These are phyloP conservation scores for Xylariaceae sp. DNA, from an alignment of 2,329 filamentous ascomycete species.

Conservation along the genomic window DNA sequence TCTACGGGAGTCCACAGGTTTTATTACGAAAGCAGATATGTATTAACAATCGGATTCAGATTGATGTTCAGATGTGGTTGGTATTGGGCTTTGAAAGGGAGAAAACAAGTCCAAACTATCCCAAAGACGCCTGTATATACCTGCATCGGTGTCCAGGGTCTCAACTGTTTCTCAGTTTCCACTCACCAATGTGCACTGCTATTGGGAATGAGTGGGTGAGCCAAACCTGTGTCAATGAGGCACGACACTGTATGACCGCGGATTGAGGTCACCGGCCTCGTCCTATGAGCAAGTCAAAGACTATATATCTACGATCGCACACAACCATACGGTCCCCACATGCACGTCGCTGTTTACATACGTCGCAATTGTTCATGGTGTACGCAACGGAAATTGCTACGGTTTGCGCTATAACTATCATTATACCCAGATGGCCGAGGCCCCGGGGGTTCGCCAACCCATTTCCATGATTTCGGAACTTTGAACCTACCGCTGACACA, in stretches of 20 bases:
- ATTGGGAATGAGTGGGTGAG: not conserved
- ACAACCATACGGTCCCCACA: not conserved
- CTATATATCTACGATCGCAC: not conserved
- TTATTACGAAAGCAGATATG: not conserved
- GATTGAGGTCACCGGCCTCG: not conserved
- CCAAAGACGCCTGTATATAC: not conserved
- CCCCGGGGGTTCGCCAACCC: no score
- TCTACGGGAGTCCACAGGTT: not conserved
- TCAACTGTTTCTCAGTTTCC: not conserved
- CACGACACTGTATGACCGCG: not conserved
- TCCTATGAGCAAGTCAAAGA: not conserved
- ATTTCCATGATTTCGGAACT: no score
- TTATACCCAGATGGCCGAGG: no score
- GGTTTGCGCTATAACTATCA: no score
- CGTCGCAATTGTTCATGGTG: no score
- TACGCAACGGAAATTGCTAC: no score
- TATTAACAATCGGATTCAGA: slow-evolving; percentile 2
- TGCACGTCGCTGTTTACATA: no score
- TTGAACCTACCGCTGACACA: no score
- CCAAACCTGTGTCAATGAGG: not conserved
- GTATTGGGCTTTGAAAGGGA: not conserved
- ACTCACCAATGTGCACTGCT: not conserved
- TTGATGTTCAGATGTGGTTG: not conserved
- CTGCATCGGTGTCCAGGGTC: not conserved
- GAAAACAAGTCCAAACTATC: not conserved